Evolutionary conservation across 305 asterid genomes (phyloP), one percentile per base, ranked within the genome.

Genomic region (Fraxinus paxiana): DNA sequence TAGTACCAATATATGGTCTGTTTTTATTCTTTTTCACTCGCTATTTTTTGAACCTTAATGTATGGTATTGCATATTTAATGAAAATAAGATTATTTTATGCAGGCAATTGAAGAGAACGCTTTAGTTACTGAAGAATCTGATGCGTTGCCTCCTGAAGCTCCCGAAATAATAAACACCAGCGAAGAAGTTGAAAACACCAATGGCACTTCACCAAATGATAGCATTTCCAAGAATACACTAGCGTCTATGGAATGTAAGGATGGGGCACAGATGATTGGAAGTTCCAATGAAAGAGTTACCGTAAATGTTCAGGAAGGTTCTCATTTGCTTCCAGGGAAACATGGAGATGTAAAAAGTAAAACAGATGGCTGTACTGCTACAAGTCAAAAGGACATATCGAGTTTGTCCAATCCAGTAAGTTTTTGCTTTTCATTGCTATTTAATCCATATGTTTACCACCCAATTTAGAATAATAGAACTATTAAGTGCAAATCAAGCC

Each of bases 101-200:
- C 94, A 95, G 98, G 87, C 81, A 77, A 83, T 85, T 84, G 88
- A 82, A 83, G 91, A 85, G 61, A 86, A 82, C 6, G 18, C 86
- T 67, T 54, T 82, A 83, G 85, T 85, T 65, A 76, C 89, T 73
- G 94, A 87, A 76, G 90, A 82, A 70, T 82, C 90, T 79, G 92
- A 89, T 73, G 82, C 76, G 41, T 54, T 77, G 79, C 88, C 87
- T 79, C 75, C 87, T 59, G 96, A 90, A 85, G 79, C 84, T 74
- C 80, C 93, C 73, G 91, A 88, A 77, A 69, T 82, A 73, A 54
- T 73, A 37, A 80, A 86, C 82, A 81, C 75, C 77, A 65, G 81
- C 0, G 84, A 73, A 79, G 89, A 81, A 80, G 83, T 59, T 6
- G 87, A 83, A 74, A 82, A 67, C 76, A 75, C 77, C 48, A 70